Evolutionary conservation across 495 filamentous ascomycete species (phyloP).

Genomic region (Astrothelium subdiscretum): DNA sequence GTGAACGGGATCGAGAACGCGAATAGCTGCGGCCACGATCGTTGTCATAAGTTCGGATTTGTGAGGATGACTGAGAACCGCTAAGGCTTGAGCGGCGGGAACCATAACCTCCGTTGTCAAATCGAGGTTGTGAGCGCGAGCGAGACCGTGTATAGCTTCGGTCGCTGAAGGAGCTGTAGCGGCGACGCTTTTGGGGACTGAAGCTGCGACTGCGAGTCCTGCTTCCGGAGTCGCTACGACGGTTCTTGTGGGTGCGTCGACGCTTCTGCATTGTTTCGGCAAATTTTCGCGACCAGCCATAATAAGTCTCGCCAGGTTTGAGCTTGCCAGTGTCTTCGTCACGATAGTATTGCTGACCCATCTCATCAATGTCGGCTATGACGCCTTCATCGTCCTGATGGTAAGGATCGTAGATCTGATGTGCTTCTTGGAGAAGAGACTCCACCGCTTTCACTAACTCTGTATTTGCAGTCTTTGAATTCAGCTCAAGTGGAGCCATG

Average conservation of each 20-base stretch:
- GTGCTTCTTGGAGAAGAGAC: constrained; percentile 53
- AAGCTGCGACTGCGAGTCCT: neutral
- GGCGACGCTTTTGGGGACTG: neutral
- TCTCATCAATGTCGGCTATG: constrained; percentile 52
- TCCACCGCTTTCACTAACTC: constrained; percentile 55
- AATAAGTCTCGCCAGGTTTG: constrained; percentile 59
- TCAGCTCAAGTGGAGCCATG: constrained; percentile 63
- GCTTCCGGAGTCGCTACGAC: neutral
- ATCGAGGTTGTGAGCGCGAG: neutral
- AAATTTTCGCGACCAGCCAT: constrained; percentile 74
- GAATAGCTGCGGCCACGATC: neutral
- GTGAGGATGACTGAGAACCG: neutral
- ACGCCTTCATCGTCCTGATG: constrained; percentile 32
- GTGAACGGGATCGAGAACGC: neutral
- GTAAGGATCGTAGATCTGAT: constrained; percentile 43
- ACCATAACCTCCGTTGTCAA: too few relatives aligned
- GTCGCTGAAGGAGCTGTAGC: constrained; percentile 2
- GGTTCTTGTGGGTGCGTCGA: neutral
- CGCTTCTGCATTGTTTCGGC: constrained; percentile 63
- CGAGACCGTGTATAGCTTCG: neutral
- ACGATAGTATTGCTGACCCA: constrained; percentile 55
- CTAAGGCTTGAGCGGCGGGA: neutral
- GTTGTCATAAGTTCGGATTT: neutral
- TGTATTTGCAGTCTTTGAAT: constrained; percentile 59
- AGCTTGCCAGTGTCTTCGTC: constrained; percentile 52